Percentiles rank a stretch among this genome's conserved stretches.
Evolutionary conservation across 768 basidiomycete genomes (phyloP).

Genomic region (Naganishia vaughanmartiniae): DNA sequence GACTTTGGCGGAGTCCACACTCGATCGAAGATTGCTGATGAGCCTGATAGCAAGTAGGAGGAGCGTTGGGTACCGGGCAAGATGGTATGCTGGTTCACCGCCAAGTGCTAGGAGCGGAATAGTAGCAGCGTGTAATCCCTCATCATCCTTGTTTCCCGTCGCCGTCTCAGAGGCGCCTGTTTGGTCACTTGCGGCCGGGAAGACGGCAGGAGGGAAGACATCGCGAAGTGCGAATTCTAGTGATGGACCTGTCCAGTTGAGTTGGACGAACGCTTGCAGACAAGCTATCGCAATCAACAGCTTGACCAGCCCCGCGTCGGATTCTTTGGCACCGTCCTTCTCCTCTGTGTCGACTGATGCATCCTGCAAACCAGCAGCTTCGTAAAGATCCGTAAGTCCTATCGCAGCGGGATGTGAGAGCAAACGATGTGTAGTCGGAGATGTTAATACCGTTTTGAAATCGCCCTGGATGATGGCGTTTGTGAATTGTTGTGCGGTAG

Average conservation of each 20-base stretch:
- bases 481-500: constrained; percentile 39
- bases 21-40: constrained; percentile 55
- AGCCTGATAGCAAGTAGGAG: constrained; percentile 73
- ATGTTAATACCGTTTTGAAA: constrained; percentile 53
- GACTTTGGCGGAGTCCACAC: constrained; percentile 49
- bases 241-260: constrained; percentile 94
- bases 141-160: constrained; percentile 48
- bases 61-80: constrained; percentile 66
- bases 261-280: constrained; percentile 84
- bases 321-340: background rate
- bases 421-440: constrained; percentile 51
- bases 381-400: constrained; percentile 50
- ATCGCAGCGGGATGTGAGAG: constrained; percentile 49
- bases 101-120: constrained; percentile 72
- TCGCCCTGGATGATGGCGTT: constrained; percentile 50
- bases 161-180: background rate
- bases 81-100: constrained; percentile 96
- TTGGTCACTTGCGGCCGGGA: background rate
- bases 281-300: constrained; percentile 71
- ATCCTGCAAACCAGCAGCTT: constrained; percentile 18
- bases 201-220: constrained; percentile 36
- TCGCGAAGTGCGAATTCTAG: constrained; percentile 59
- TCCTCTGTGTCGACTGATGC: background rate
- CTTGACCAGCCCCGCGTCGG: constrained; percentile 58
- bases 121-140: constrained; percentile 64